phyloP scores from a whole-genome alignment of 305 asterid genomes.

The Rubia balearica region DNA sequence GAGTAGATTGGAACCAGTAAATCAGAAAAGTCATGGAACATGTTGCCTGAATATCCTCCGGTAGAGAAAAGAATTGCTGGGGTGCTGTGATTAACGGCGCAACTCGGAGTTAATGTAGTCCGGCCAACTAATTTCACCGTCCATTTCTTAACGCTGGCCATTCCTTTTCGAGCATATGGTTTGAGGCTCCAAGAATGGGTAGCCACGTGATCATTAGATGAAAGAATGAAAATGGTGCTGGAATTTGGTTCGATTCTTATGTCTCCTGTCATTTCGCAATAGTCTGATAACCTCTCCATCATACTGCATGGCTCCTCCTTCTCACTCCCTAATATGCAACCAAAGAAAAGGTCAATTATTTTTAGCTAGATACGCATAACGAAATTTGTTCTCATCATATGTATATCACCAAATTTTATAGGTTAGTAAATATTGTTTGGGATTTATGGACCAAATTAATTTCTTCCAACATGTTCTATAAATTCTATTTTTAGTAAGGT shows the following conservation, averaged over 20 bases:
- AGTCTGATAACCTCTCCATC: constrained; percentile 38
- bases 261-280: constrained; percentile 53
- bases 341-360: background rate
- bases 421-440: too few relatives aligned
- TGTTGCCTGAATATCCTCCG: constrained; percentile 63
- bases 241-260: constrained; percentile 42
- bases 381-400: too few relatives aligned
- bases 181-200: constrained; percentile 36
- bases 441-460: too few relatives aligned
- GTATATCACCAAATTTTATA: too few relatives aligned
- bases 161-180: constrained; percentile 63
- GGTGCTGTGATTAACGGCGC: constrained; percentile 28
- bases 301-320: constrained; percentile 36
- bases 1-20: constrained; percentile 46
- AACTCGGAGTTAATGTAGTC: constrained; percentile 26
- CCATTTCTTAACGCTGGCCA: constrained; percentile 45
- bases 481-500: too few relatives aligned
- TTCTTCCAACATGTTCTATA: too few relatives aligned
- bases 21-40: constrained; percentile 70
- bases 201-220: background rate
- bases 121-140: constrained; percentile 28
- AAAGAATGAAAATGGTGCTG: constrained; percentile 34
- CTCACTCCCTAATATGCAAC: constrained; percentile 23
- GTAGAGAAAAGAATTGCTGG: constrained; percentile 65
- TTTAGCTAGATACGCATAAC: too few relatives aligned